Evolutionary conservation across 2,329 filamentous ascomycete genomes (phyloP), one percentile per base, ranked within the genome.

Genomic region (Ceratocystis huliohia): DNA sequence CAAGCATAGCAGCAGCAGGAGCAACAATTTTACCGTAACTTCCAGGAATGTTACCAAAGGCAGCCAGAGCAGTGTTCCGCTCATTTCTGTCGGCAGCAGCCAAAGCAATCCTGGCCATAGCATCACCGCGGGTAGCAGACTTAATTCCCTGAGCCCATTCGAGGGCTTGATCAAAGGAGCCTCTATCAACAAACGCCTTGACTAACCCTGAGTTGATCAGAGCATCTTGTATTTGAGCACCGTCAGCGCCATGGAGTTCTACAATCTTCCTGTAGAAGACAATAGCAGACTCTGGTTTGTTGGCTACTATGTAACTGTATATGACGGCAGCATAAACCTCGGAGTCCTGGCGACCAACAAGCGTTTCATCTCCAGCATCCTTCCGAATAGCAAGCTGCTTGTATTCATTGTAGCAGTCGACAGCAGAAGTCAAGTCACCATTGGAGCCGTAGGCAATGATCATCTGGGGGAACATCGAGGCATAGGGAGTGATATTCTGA

Each of bases 331-430:
- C 91, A 73, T 99, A 97, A 5, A 97, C 88, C 70, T 91, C 82
- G 33, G 87, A 84, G 73, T 97, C 93, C 61, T 89, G 81, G 63
- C 92, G 86, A 69, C 88, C 82, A 61, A 87, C 80, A 8, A 91
- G 78, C 20, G 83, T 83, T 61, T 86, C 80, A 68, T 85, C 80
- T 67, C 91, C 91, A 48, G 82, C 84, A 74, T 96, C 89, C 73
- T 94, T 84, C 48, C 88, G 86, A 64, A 97, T 84, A n/a, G 93
- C 92, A 53, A 96, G 80, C 59, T 85, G 84, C 73, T 91, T 91
- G 80, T 97, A 97, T 76, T 96, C 90, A 70, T 95, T 93, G 77
- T 96, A 99, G 76, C 91, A 91, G 74, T 96, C 91, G 5, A 97
- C 89, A 22, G 92, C 94, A 71, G 89, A 95, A 71, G 86, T 81